Percentiles rank a stretch among this genome's conserved stretches.
These are phyloP conservation scores for Pezizomycotina sp. DNA, from an alignment of 2,329 filamentous ascomycete species.

Conservation along the genomic window DNA sequence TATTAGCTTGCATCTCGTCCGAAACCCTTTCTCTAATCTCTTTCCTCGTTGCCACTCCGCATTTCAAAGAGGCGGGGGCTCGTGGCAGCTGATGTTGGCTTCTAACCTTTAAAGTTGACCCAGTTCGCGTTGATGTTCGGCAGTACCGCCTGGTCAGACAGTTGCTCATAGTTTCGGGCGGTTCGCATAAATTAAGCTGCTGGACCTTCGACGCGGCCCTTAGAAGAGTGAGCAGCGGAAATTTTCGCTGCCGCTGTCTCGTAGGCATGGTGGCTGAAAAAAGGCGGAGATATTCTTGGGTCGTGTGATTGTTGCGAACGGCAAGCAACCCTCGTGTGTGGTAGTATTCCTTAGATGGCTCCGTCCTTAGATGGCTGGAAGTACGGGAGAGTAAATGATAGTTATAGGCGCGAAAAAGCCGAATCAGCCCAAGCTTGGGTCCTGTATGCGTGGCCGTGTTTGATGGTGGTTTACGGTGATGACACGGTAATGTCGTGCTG, in stretches of 20 bases:
- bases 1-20: constrained; percentile 6
- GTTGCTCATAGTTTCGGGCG: constrained; percentile 93
- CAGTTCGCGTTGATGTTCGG: constrained; percentile 96
- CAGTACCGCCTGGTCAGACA: constrained; percentile 85
- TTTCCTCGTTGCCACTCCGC: not conserved
- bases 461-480: too few species aligned
- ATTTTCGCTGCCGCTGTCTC: constrained; percentile 18
- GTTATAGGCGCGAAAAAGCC: too few species aligned
- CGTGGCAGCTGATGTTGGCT: constrained; percentile 3
- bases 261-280: constrained; percentile 18
- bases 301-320: too few species aligned
- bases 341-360: too few species aligned
- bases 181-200: constrained; percentile 96
- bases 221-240: constrained; percentile 32
- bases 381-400: too few species aligned
- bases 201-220: constrained; percentile 78
- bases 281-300: too few species aligned
- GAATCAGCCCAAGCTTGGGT: too few species aligned
- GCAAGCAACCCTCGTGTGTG: too few species aligned
- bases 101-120: constrained; percentile 93
- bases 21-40: not conserved
- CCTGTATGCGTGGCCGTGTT: too few species aligned
- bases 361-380: too few species aligned
- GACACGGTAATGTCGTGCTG: too few species aligned
- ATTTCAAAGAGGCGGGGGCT: not conserved